Evolutionary conservation across 1,139 yeast genomes (phyloP), one percentile per base, ranked within the genome.

Genomic region (Blastobotrys petasosporus): DNA sequence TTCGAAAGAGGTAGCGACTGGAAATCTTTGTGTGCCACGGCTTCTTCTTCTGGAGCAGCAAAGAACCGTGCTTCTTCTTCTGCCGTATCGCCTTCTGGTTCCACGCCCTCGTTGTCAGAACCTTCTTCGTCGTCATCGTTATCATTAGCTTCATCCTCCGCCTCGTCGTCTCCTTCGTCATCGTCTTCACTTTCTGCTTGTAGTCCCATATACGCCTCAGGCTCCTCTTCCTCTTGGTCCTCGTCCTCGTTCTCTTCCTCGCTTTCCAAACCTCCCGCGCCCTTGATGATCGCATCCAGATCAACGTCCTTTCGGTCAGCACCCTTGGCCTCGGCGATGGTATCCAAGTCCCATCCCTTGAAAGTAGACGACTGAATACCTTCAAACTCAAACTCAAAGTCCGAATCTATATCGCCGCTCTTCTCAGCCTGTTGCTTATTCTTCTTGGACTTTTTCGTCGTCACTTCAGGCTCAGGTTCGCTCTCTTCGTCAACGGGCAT

Each of bases 321-420:
- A 28, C 51, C 51, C 16, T 51, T 69, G 44, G 73, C 77, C 25
- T 20, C 25, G 25, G 25, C 25, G 25, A 20, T 20, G 12, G 75
- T 76, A 38, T 71, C 77, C 61, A 86, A 85, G 55, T 86, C 88
- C 96, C 96, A 88, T 2, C 95, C 95, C 41, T 78, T 79, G 46
- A 83, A 79, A 3, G 70, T 60, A 2, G 70, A 59, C 1, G 73
- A 63, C 30, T 75, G 80, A 28, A 77, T 80, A 16, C 82, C 94
- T 23, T 79, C 67, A 55, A 87, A 79, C 29, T 75, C 71, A 62
- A 90, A 90, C 47, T 81, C 80, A 28, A 90, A 87, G 51, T 82
- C 80, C 43, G 90, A 71, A 48, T 80, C 84, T 23, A 73, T 72
- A 15, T 73, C 70, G 6, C 67, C 35, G 20, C 32, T 17, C 37